Evolutionary conservation across 1,139 yeast genomes (phyloP).

Genomic region (Suhomyces terraborum): DNA sequence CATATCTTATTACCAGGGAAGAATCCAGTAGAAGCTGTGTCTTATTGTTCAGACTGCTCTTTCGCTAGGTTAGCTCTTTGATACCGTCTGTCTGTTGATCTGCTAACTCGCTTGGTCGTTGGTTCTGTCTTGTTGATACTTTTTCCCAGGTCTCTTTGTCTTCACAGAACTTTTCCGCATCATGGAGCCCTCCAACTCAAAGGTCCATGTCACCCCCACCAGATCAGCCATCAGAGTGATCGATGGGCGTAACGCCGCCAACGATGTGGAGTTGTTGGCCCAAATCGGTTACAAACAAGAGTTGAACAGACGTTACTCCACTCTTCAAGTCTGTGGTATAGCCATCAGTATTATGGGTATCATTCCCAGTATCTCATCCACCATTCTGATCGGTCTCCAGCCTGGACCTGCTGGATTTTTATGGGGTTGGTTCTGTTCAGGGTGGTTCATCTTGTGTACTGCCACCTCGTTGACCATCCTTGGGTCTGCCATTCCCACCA

Average conservation of each 20-base stretch:
- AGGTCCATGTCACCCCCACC: conserved; percentile 2
- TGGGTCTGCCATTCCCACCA: conserved; percentile 68
- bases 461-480: conserved; percentile 68
- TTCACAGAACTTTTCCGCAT: not conserved
- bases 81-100: no score
- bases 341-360: conserved; percentile 57
- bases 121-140: no score
- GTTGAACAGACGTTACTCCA: conserved; percentile 47
- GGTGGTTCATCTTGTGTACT: conserved; percentile 55
- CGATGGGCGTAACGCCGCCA: conserved; percentile 28
- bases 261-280: conserved; percentile 51
- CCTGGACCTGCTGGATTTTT: conserved; percentile 61
- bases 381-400: conserved; percentile 37
- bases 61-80: no score
- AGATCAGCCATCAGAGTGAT: conserved; percentile 17
- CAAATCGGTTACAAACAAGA: conserved; percentile 59
- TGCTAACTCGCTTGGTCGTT: no score
- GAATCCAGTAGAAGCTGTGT: no score
- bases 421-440: conserved; percentile 73
- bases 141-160: no score
- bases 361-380: conserved; percentile 48
- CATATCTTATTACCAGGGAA: no score
- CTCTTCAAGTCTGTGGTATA: conserved; percentile 54
- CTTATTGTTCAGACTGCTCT: no score
- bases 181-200: conserved; percentile 4